Percentiles rank a stretch among this genome's conserved stretches.
Evolutionary conservation across 2,329 filamentous ascomycete species (phyloP).

Genomic region (Metarhizium guizhouense): DNA sequence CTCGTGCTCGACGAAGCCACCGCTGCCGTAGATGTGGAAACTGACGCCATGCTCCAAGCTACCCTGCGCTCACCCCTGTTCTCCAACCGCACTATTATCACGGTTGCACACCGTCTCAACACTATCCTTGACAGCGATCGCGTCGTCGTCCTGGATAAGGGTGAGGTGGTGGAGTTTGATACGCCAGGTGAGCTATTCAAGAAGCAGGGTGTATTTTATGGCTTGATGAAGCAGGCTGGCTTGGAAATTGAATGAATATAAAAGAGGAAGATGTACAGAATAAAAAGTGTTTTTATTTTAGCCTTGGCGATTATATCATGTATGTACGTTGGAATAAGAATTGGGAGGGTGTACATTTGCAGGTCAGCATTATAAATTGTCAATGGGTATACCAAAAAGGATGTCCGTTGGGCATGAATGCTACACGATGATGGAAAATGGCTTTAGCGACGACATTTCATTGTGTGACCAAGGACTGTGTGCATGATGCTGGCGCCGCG

Average conservation of each 20-base stretch:
- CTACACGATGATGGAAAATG: too few species aligned
- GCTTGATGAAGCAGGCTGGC: conserved; percentile 85
- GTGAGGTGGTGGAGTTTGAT: conserved; percentile 87
- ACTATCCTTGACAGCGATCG: conserved; percentile 86
- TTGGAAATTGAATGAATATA: conserved; percentile 40
- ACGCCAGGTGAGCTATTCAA: conserved; percentile 70
- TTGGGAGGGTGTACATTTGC: neutral
- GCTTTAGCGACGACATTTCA: too few species aligned
- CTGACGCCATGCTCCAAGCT: conserved; percentile 56
- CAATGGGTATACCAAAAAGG: too few species aligned
- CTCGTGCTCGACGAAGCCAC: conserved; percentile 96
- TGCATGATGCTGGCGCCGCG: too few species aligned
- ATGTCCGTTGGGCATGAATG: too few species aligned
- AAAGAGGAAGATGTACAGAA: neutral
- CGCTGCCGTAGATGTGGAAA: conserved; percentile 61
- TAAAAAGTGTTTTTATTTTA: neutral
- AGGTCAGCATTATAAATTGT: too few species aligned
- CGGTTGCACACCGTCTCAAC: conserved; percentile 96
- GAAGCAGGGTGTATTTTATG: conserved; percentile 71
- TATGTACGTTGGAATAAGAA: too few species aligned
- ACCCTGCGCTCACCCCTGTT: conserved; percentile 62
- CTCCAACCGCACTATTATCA: conserved; percentile 90
- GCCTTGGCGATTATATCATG: neutral
- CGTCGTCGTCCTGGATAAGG: conserved; percentile 87
- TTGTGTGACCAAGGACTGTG: too few species aligned